Evolutionary conservation across 805 yeast genomes (phyloP), one percentile per base, ranked within the genome.

Genomic region (Trichomonascus vanleenenianus): DNA sequence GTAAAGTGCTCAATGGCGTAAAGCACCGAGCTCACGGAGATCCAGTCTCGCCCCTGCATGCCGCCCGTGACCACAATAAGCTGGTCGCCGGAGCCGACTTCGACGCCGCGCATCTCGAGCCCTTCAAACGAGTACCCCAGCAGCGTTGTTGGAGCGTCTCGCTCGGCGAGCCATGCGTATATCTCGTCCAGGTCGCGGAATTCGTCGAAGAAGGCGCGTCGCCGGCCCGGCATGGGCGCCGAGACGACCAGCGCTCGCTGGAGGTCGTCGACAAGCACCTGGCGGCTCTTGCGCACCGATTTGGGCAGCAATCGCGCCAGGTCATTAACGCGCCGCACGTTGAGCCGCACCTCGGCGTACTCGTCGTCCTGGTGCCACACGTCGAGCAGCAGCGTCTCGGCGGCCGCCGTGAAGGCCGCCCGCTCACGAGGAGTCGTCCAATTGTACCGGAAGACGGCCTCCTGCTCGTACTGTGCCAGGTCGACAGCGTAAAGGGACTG

Each of bases 31-130:
- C 88, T 75, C 2, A 81, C 78, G 32, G 88, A 75, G 22, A 86
- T 73, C 96, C 96, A 88, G 61, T 88, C 97, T 43, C 97, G 71
- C 0, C 95, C 93, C 64, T 88, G 96, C 2, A 83, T 73, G 2
- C 95, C 96, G 33, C 89, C 89, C 1, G 91, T 79, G 6, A 88
- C 72, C 2, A 86, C 81, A 43, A 87, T 73, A 1, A 68, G 7
- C 66, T 50, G 30, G 22, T 35, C 25, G 30, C 8, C 71, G 66
- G 63, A 52, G 64, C 45, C 64, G 22, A 87, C 60, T 54, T 83
- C 83, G 18, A 86, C 65, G 0, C 84, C 85, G 43, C 76, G 78
- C 57, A 81, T 72, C 22, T 77, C 78, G 45, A 93, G 69, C 4
- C 85, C 85, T 63, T 87, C 95, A 57, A 63, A 77, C 0, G 95